A percentile compares a stretch with the other conserved stretches of the same genome.
Conservation (phyloP, 148 eudicot genomes). For the Nepenthes mirabilis region DNA sequence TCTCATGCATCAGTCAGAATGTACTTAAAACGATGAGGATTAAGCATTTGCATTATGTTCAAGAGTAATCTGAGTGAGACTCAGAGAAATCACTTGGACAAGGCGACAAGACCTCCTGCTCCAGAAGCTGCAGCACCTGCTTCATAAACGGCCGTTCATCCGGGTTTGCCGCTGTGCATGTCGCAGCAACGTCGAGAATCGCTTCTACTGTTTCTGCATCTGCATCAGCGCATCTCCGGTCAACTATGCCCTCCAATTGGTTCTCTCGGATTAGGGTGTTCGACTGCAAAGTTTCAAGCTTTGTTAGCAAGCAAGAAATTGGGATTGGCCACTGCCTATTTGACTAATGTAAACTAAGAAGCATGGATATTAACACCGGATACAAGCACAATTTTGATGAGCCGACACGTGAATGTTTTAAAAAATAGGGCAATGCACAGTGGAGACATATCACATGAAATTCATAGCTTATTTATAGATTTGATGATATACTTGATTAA, state of each 20-base stretch:
- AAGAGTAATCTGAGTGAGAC: conserved; percentile 80
- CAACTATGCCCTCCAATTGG: conserved; percentile 49
- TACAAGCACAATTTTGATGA: too few species aligned
- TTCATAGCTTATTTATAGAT: too few species aligned
- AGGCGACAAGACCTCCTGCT: conserved; percentile 91
- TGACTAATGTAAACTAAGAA: too few species aligned
- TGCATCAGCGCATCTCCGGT: conserved; percentile 49
- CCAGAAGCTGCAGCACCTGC: conserved; percentile 66
- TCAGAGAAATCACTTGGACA: conserved; percentile 81
- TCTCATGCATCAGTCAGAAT: too few species aligned
- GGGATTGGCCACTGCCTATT: too few species aligned
- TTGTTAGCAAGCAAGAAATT: too few species aligned
- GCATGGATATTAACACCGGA: too few species aligned
- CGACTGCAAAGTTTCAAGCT: conserved; percentile 31
- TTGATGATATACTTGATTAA: too few species aligned
- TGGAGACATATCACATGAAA: too few species aligned
- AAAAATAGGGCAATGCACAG: too few species aligned
- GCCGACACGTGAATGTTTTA: too few species aligned
- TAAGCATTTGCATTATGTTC: not conserved
- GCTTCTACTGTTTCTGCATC: conserved; percentile 75
- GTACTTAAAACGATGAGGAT: too few species aligned
- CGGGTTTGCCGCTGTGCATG: conserved; percentile 71
- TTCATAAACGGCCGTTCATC: conserved; percentile 76
- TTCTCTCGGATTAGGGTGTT: conserved; percentile 49
- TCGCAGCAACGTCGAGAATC: conserved; percentile 46